phyloP scores from a whole-genome alignment of 768 basidiomycete species.

The Naematelia encephala region DNA sequence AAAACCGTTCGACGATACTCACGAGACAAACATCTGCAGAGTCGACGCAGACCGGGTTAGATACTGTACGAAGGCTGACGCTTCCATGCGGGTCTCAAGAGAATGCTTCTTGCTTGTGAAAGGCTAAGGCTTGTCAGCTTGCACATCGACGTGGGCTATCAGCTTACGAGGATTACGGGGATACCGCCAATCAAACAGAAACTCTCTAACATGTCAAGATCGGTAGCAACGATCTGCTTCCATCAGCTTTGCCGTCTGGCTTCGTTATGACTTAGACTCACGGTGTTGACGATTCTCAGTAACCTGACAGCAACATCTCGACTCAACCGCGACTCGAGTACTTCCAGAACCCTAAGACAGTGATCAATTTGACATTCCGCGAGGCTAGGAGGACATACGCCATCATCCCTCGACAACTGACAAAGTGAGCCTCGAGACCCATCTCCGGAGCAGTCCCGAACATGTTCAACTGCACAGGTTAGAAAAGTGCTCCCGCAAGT shows the following conservation, averaged over 20 bases:
- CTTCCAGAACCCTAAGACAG: conserved; percentile 66
- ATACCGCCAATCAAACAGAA: conserved; percentile 87
- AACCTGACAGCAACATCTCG: conserved; percentile 81
- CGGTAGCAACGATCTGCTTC: conserved; percentile 57
- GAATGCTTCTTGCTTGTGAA: conserved; percentile 94
- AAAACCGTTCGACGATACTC: conserved; percentile 52
- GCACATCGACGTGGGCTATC: not conserved
- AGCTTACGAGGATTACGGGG: conserved; percentile 76
- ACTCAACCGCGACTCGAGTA: conserved; percentile 79
- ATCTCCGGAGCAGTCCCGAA: conserved; percentile 65
- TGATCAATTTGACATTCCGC: not conserved
- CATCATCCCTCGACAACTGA: conserved; percentile 90
- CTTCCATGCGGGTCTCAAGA: conserved; percentile 88
- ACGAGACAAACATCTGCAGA: conserved; percentile 98
- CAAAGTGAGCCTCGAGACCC: conserved; percentile 82
- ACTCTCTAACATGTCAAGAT: conserved; percentile 83
- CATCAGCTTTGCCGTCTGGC: not conserved
- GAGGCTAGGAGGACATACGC: conserved; percentile 53
- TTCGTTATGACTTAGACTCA: conserved; percentile 50
- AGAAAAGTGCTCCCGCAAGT: not conserved
- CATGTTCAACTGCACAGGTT: conserved; percentile 61
- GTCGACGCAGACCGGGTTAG: conserved; percentile 86
- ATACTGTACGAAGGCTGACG: conserved; percentile 87
- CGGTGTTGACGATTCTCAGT: conserved; percentile 84
- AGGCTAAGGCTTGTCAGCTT: conserved; percentile 50